Evolutionary conservation across 345 rosid genomes (phyloP).

Genomic region (Gossypioides kirkii): DNA sequence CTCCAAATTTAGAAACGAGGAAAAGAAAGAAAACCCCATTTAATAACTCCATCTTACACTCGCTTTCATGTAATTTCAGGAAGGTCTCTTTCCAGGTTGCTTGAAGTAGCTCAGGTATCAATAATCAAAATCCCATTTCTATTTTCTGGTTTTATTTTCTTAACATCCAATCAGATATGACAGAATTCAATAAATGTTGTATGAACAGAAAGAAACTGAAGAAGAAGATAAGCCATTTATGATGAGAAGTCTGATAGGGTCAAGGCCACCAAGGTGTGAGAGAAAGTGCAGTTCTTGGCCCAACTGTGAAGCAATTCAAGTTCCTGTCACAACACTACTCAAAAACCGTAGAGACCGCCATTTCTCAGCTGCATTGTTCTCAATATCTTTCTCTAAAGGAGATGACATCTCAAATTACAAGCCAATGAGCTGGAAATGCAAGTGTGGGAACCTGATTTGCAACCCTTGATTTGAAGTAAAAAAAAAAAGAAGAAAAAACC

Average conservation of each 20-base stretch:
- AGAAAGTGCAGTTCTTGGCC: constrained; percentile 46
- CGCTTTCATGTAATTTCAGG: constrained; percentile 25
- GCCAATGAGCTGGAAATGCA: constrained; percentile 79
- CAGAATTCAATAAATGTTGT: background rate
- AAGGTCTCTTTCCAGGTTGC: constrained; percentile 22
- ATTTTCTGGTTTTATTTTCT: background rate
- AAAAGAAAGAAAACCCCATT: background rate
- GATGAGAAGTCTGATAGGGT: constrained; percentile 45
- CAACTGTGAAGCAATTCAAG: constrained; percentile 60
- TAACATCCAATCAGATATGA: background rate
- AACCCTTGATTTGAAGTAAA: constrained; percentile 35
- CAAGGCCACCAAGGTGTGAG: constrained; percentile 63
- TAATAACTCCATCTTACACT: background rate
- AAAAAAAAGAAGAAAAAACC: background rate
- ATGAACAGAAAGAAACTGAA: constrained; percentile 20
- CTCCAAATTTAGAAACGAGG: background rate
- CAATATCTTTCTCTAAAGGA: constrained; percentile 38
- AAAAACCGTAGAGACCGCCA: background rate
- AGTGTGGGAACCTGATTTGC: constrained; percentile 52
- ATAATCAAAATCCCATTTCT: background rate
- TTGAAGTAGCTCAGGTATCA: constrained; percentile 27
- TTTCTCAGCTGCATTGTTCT: constrained; percentile 16
- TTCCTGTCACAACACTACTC: constrained; percentile 39
- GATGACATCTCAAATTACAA: constrained; percentile 57
- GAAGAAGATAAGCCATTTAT: constrained; percentile 19